Conservation (phyloP, 768 basidiomycete genomes). For the Auriculariales sp. region DNA sequence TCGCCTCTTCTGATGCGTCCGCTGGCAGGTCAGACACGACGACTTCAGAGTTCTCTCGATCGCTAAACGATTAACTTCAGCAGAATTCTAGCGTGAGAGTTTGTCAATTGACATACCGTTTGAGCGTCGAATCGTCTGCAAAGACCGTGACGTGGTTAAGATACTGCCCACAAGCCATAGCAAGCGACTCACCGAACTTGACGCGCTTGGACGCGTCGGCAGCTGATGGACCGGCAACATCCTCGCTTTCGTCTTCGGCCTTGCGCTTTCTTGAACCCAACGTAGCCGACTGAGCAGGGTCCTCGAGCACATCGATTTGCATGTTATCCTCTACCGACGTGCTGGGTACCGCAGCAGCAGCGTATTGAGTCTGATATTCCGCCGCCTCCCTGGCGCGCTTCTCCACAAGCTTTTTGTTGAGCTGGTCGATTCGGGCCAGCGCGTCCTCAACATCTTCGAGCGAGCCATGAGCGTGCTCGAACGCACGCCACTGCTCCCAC, state of each 20-base stretch:
- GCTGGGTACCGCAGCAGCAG: conserved; percentile 20
- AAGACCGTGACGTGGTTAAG: background rate
- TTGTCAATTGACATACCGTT: conserved; percentile 8
- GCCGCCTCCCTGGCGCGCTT: conserved; percentile 58
- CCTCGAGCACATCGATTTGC: conserved; percentile 8
- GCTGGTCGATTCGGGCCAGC: conserved; percentile 49
- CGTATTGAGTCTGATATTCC: conserved; percentile 33
- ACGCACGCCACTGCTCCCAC: conserved; percentile 81
- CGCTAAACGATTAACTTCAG: conserved; percentile 30
- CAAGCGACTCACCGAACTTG: conserved; percentile 34
- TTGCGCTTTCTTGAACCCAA: conserved; percentile 43
- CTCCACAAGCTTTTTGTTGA: conserved; percentile 44
- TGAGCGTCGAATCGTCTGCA: background rate
- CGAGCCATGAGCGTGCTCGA: conserved; percentile 73
- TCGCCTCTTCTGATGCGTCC: conserved; percentile 43
- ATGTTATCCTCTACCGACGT: conserved; percentile 14
- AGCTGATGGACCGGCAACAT: conserved; percentile 5
- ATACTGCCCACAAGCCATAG: background rate
- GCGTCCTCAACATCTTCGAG: conserved; percentile 49
- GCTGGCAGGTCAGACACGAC: conserved; percentile 63
- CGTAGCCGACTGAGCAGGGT: conserved; percentile 6
- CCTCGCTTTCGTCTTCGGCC: conserved; percentile 32
- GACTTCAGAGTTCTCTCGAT: conserved; percentile 89
- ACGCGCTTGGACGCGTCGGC: conserved; percentile 42
- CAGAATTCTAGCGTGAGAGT: background rate